These are phyloP conservation scores for Acanthochlamys bracteata DNA, from an alignment of 106 monocot genomes.

Conservation along the genomic window DNA sequence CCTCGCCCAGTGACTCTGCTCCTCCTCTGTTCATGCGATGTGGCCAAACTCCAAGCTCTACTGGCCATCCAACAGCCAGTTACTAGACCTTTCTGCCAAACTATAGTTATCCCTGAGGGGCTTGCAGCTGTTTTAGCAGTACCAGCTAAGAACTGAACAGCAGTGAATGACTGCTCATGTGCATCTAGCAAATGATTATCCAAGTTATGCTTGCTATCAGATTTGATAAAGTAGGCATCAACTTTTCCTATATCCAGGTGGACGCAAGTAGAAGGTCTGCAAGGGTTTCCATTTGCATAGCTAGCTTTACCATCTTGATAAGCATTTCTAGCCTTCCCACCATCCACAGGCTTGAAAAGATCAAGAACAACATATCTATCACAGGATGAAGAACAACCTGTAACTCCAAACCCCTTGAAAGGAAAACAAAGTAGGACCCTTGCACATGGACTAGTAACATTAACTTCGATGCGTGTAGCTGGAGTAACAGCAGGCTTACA, in stretches of 20 bases:
- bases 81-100: conserved; percentile 75
- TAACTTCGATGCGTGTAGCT: conserved; percentile 39
- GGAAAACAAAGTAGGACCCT: conserved; percentile 73
- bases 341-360: conserved; percentile 24
- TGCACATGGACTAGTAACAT: conserved; percentile 39
- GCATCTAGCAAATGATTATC: conserved; percentile 3
- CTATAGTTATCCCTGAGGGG: conserved; percentile 35
- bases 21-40: conserved; percentile 35
- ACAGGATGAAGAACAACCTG: conserved; percentile 22
- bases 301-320: conserved; percentile 10
- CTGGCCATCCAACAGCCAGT: conserved; percentile 62
- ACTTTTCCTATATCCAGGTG: conserved; percentile 41
- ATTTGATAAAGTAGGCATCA: conserved; percentile 54
- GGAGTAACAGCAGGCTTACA: conserved; percentile 8
- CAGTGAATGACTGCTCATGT: conserved; percentile 18
- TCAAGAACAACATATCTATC: conserved; percentile 71
- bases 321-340: conserved; percentile 12
- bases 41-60: conserved; percentile 67
- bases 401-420: conserved; percentile 24
- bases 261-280: conserved; percentile 36
- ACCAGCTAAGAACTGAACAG: conserved; percentile 46
- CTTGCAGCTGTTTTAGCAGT: conserved; percentile 14
- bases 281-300: conserved; percentile 18
- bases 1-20: conserved; percentile 50
- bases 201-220: conserved; percentile 11